Percentiles rank a stretch among this genome's conserved stretches.
Conservation (phyloP, 2,329 filamentous ascomycete species). For the Fusarium falciforme region DNA sequence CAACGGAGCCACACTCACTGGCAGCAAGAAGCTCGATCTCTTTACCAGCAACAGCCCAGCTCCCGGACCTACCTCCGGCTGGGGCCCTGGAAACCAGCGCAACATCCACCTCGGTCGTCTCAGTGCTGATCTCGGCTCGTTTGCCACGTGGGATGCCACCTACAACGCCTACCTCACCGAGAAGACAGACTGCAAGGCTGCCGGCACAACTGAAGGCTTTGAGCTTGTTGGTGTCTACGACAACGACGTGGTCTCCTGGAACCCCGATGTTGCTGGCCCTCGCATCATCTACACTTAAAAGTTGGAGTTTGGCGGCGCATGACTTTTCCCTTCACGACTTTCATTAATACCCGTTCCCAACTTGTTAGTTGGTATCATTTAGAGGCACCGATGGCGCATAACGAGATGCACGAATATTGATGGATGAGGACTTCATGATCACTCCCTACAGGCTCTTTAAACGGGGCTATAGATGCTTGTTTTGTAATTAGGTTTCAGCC, state of each 20-base stretch:
- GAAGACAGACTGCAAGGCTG: constrained; percentile 28
- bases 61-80: constrained; percentile 28
- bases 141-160: constrained; percentile 30
- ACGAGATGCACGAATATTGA: neutral
- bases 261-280: constrained; percentile 23
- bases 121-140: neutral
- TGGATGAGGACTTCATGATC: neutral
- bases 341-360: neutral
- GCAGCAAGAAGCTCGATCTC: constrained; percentile 44
- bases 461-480: neutral
- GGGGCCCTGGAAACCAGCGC: constrained; percentile 44
- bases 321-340: neutral
- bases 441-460: neutral
- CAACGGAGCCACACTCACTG: constrained; percentile 25
- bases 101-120: constrained; percentile 38
- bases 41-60: constrained; percentile 41
- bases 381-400: neutral
- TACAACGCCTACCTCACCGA: constrained; percentile 28
- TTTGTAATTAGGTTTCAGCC: neutral
- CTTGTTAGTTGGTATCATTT: neutral
- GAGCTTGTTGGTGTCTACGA: constrained; percentile 37
- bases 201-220: constrained; percentile 28
- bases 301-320: neutral
- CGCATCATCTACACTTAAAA: constrained; percentile 25
- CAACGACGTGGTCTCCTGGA: constrained; percentile 27